These are phyloP conservation scores for Rutidosis leptorrhynchoides DNA, from an alignment of 129 eudicot species.

Conservation along the genomic window DNA sequence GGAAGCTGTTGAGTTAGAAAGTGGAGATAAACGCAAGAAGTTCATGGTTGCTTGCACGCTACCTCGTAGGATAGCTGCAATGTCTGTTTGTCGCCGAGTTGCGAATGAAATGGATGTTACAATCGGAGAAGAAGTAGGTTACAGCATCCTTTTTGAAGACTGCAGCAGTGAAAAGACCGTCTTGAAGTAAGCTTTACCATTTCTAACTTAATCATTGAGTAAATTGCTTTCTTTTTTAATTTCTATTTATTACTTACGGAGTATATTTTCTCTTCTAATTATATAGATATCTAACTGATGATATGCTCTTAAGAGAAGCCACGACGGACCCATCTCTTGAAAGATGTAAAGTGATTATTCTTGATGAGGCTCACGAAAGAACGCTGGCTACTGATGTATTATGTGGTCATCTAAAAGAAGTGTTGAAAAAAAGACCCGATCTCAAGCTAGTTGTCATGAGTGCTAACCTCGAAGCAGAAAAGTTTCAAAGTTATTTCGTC, in stretches of 20 bases:
- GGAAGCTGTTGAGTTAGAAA: conserved; percentile 74
- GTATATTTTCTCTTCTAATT: conserved; percentile 10
- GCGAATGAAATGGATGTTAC: conserved; percentile 99
- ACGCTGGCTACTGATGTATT: conserved; percentile 94
- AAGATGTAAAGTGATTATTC: conserved; percentile 88
- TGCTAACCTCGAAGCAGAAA: conserved; percentile 99
- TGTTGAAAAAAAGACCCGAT: conserved; percentile 85
- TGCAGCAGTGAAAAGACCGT: conserved; percentile 86
- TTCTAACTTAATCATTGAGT: background rate
- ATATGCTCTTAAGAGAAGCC: conserved; percentile 99
- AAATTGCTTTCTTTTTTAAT: background rate
- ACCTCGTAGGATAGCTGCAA: conserved; percentile 98
- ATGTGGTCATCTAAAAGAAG: conserved; percentile 92
- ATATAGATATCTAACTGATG: conserved; percentile 81
- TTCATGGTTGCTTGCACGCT: conserved; percentile 93
- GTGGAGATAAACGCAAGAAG: conserved; percentile 62
- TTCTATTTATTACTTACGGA: background rate
- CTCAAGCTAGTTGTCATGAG: conserved; percentile 96
- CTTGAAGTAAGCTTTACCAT: conserved; percentile 56
- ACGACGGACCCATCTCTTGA: conserved; percentile 96
- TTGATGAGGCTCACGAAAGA: conserved; percentile 98
- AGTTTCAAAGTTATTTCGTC: conserved; percentile 82
- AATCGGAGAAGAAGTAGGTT: conserved; percentile 97
- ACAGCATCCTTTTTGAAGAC: conserved; percentile 95
- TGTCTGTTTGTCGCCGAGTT: conserved; percentile 97